Evolutionary conservation across 305 asterid genomes (phyloP).

Genomic region (Plantago rigida): DNA sequence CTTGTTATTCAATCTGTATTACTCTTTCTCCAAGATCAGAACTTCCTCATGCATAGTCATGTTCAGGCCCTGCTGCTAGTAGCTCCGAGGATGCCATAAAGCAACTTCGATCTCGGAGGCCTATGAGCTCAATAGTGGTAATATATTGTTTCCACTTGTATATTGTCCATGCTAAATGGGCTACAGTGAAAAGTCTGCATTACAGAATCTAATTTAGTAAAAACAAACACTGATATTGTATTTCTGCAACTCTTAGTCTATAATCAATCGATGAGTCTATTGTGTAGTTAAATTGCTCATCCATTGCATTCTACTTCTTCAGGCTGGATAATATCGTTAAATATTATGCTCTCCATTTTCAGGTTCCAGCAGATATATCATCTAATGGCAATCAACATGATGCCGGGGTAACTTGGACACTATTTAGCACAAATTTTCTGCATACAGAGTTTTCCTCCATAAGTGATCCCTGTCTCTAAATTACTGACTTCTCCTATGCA

Average conservation of each 20-base stretch:
- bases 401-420: slow-evolving; percentile 43
- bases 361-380: slow-evolving; percentile 82
- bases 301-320: neutral
- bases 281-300: neutral
- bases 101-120: slow-evolving; percentile 70
- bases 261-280: neutral
- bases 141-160: slow-evolving; percentile 15
- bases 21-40: neutral
- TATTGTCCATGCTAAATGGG: neutral
- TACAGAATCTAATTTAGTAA: neutral
- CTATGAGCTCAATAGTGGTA: slow-evolving; percentile 79
- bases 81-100: slow-evolving; percentile 77
- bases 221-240: neutral
- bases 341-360: slow-evolving; percentile 22
- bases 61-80: slow-evolving; percentile 41
- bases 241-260: neutral
- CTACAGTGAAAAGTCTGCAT: neutral
- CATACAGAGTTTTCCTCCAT: neutral
- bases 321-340: neutral
- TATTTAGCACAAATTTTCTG: neutral
- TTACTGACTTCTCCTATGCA: slow-evolving; percentile 27
- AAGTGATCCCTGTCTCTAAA: too few species aligned
- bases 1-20: neutral
- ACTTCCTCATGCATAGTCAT: slow-evolving; percentile 16
- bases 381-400: slow-evolving; percentile 46